phyloP scores from a whole-genome alignment of 2,329 filamentous ascomycete species.

The Colletotrichum sidae region DNA sequence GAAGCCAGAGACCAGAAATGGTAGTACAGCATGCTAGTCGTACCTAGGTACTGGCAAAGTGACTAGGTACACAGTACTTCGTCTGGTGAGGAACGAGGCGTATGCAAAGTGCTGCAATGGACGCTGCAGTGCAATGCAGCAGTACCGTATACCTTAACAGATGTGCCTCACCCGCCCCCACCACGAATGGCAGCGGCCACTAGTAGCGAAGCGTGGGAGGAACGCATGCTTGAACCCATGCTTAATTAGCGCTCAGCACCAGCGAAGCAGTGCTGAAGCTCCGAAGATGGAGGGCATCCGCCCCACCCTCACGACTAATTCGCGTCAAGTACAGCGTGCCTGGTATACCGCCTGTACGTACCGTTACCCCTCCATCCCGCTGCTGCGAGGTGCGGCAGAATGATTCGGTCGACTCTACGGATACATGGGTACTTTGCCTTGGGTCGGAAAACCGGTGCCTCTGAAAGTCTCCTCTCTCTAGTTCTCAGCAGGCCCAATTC shows the following conservation, averaged over 20 bases:
- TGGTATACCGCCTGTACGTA: slow-evolving; percentile 1
- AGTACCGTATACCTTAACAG: no score
- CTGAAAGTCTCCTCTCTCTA: no score
- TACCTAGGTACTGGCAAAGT: no score
- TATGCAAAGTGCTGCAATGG: no score
- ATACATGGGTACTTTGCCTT: no score
- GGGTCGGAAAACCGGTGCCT: no score
- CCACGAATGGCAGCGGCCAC: slow-evolving; percentile 21
- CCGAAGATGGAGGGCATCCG: slow-evolving; percentile 22
- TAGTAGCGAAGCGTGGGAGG: slow-evolving; percentile 23
- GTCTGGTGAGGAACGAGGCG: no score
- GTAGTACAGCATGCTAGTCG: no score
- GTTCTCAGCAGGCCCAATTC: no score
- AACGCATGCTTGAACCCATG: background rate
- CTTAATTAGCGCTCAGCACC: background rate
- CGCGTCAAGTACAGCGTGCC: background rate
- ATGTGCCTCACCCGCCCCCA: slow-evolving; percentile 7
- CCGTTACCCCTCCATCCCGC: slow-evolving; percentile 13
- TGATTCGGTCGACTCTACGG: no score
- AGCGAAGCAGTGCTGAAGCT: slow-evolving; percentile 4
- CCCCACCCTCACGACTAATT: slow-evolving; percentile 23
- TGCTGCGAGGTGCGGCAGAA: slow-evolving; percentile 19
- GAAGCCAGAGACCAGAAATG: slow-evolving; percentile 5
- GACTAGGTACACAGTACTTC: no score
- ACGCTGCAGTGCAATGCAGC: no score